A percentile compares a stretch with the other conserved stretches of the same genome.
Evolutionary conservation across 495 filamentous ascomycete species (phyloP).

Genomic region (Xylaria sp.): DNA sequence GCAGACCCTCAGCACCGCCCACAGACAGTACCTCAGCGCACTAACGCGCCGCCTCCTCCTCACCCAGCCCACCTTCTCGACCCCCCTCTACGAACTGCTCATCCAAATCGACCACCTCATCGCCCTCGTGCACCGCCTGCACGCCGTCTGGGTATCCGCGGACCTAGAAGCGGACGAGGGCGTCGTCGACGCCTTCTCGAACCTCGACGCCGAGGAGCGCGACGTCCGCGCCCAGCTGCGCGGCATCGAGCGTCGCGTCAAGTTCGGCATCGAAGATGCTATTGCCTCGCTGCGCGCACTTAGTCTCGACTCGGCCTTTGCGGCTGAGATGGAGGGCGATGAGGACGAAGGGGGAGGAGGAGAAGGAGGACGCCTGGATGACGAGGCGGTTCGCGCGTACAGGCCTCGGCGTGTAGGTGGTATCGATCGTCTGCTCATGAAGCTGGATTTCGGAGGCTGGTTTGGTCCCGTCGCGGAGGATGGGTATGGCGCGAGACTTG

Average conservation of each 20-base stretch:
- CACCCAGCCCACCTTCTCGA: slow-evolving; percentile 70
- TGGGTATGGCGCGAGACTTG: slow-evolving; percentile 29
- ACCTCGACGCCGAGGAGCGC: slow-evolving; percentile 71
- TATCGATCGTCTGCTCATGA: slow-evolving; percentile 84
- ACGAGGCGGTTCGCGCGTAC: too few species aligned
- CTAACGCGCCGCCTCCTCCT: slow-evolving; percentile 75
- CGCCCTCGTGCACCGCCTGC: slow-evolving; percentile 73
- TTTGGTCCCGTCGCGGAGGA: slow-evolving; percentile 39
- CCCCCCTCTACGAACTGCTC: slow-evolving; percentile 72
- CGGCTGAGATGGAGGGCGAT: slow-evolving; percentile 39
- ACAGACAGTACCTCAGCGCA: slow-evolving; percentile 73
- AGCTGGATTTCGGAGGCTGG: slow-evolving; percentile 73
- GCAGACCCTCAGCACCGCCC: slow-evolving; percentile 79
- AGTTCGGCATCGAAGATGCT: slow-evolving; percentile 67
- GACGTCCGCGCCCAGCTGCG: slow-evolving; percentile 66
- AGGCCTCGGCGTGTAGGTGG: slow-evolving; percentile 71
- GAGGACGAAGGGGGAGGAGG: slow-evolving; percentile 24
- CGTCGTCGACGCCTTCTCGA: slow-evolving; percentile 73
- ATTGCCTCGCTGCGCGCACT: slow-evolving; percentile 57
- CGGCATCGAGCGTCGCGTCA: slow-evolving; percentile 58
- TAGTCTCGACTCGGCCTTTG: slow-evolving; percentile 38
- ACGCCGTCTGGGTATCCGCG: slow-evolving; percentile 72
- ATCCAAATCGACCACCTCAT: slow-evolving; percentile 77
- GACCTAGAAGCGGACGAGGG: slow-evolving; percentile 82
- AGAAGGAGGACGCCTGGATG: slow-evolving; percentile 44